A percentile compares a stretch with the other conserved stretches of the same genome.
Conservation (phyloP, 306 rosid species). For the Boehmeria nivea region DNA sequence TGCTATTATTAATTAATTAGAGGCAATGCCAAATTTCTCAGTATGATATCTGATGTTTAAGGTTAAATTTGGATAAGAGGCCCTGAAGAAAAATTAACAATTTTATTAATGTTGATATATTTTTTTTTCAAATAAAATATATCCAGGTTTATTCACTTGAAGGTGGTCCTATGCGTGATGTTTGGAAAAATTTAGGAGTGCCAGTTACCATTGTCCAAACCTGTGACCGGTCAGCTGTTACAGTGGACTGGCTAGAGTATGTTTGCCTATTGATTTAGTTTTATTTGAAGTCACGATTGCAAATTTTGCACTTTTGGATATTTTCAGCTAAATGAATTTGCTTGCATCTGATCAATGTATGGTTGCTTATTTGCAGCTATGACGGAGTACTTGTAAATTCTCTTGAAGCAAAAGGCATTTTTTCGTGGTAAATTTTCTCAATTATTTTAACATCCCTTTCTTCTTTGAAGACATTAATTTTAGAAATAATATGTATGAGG, state of each 20-base stretch:
- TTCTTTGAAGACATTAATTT: no score
- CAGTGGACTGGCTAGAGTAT: constrained; percentile 91
- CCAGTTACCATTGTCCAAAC: constrained; percentile 50
- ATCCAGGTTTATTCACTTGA: constrained; percentile 79
- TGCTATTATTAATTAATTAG: neutral
- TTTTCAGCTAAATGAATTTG: constrained; percentile 8
- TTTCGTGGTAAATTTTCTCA: constrained; percentile 68
- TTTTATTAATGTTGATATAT: neutral
- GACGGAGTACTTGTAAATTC: constrained; percentile 81
- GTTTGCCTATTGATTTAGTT: neutral
- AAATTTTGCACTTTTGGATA: no score
- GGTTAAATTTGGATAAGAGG: neutral
- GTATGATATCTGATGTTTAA: neutral
- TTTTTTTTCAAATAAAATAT: neutral
- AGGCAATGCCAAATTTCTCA: neutral
- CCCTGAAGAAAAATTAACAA: neutral
- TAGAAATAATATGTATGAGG: no score
- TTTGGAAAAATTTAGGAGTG: constrained; percentile 67
- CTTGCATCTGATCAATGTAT: constrained; percentile 22
- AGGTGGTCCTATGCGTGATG: constrained; percentile 64
- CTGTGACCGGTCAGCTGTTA: constrained; percentile 40
- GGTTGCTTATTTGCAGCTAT: constrained; percentile 49
- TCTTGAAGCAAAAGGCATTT: constrained; percentile 59
- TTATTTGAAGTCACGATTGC: no score
- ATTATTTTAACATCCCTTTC: neutral